A percentile compares a stretch with the other conserved stretches of the same genome.
These are phyloP conservation scores for Globisporangium mamillatum DNA, from an alignment of 352 stramenopile species.

Conservation along the genomic window DNA sequence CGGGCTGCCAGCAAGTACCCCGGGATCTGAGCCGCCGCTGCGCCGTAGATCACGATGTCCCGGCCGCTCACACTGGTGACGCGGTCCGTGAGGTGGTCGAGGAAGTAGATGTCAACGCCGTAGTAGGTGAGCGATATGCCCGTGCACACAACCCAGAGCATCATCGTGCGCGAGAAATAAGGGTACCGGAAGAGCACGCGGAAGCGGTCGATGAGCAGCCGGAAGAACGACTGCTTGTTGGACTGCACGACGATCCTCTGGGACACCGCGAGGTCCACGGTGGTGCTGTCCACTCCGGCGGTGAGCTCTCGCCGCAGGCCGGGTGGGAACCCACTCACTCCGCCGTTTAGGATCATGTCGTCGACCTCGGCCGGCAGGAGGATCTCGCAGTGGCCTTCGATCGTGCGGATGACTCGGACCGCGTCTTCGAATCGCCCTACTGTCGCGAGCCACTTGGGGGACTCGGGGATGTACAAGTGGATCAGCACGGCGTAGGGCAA, in stretches of 20 bases:
- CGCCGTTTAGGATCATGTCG: slow-evolving; percentile 5
- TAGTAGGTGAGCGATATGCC: slow-evolving; percentile 26
- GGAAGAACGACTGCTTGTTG: slow-evolving; percentile 7
- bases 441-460: slow-evolving; percentile 11
- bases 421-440: slow-evolving; percentile 15
- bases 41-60: slow-evolving; percentile 18
- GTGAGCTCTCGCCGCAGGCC: neutral
- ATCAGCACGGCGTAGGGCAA: slow-evolving; percentile 5
- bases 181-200: slow-evolving; percentile 20
- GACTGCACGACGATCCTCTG: slow-evolving; percentile 10
- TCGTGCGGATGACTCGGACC: slow-evolving; percentile 7
- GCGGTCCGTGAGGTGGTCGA: slow-evolving; percentile 5
- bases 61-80: neutral
- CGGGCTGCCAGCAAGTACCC: neutral
- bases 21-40: slow-evolving; percentile 17
- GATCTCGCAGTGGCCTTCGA: slow-evolving; percentile 10
- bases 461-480: slow-evolving; percentile 11
- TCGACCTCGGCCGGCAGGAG: slow-evolving; percentile 1
- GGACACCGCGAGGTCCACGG: neutral
- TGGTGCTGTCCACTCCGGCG: neutral
- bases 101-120: slow-evolving; percentile 24
- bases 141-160: slow-evolving; percentile 26
- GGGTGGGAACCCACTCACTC: neutral
- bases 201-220: slow-evolving; percentile 13
- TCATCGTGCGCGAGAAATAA: slow-evolving; percentile 23